These are phyloP conservation scores for Fusarium mundagurra DNA, from an alignment of 2,329 filamentous ascomycete species.

Conservation along the genomic window DNA sequence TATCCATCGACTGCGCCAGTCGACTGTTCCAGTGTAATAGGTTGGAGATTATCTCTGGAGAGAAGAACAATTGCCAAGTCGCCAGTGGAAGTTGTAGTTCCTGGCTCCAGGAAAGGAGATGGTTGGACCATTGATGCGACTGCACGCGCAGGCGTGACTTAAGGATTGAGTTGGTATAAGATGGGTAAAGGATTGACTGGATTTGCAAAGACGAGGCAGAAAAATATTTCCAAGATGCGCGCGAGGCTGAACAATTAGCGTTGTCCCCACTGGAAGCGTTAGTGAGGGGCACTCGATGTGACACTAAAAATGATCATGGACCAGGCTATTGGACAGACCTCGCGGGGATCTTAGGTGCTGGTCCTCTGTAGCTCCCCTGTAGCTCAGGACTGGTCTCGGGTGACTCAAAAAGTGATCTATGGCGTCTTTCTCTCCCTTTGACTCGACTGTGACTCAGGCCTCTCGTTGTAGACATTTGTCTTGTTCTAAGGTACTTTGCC, in stretches of 20 bases:
- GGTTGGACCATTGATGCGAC: constrained; percentile 48
- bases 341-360: background rate
- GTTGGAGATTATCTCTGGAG: constrained; percentile 85
- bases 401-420: constrained; percentile 29
- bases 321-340: constrained; percentile 24
- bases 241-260: constrained; percentile 34
- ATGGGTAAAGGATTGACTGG: background rate
- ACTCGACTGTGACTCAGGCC: constrained; percentile 34
- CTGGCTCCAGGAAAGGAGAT: constrained; percentile 84
- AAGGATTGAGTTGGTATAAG: background rate
- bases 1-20: constrained; percentile 75
- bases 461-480: constrained; percentile 29
- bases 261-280: constrained; percentile 20
- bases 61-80: constrained; percentile 86
- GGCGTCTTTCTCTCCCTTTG: constrained; percentile 36
- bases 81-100: constrained; percentile 67
- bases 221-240: constrained; percentile 34
- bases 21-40: constrained; percentile 73
- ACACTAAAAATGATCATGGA: constrained; percentile 22
- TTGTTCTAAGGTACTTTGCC: constrained; percentile 17
- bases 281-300: constrained; percentile 33
- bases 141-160: constrained; percentile 6
- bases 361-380: constrained; percentile 16
- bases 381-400: constrained; percentile 16
- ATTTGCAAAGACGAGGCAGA: constrained; percentile 18